A percentile compares a stretch with the other conserved stretches of the same genome.
Evolutionary conservation across 345 rosid genomes (phyloP).

Genomic region (Populus euphratica): DNA sequence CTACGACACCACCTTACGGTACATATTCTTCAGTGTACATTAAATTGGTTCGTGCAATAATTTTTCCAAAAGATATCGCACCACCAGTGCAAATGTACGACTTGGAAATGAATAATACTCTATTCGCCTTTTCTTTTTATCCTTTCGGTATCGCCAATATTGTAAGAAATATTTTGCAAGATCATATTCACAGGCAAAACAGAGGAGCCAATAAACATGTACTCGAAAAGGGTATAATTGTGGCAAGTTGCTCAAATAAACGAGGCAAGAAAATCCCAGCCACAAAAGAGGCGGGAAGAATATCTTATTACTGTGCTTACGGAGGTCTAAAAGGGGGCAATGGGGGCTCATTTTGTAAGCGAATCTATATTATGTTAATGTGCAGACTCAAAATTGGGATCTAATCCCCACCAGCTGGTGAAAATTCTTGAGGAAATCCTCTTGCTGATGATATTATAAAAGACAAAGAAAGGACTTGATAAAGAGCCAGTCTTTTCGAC

Average conservation of each 20-base stretch:
- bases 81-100: too few relatives aligned
- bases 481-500: conserved; percentile 22
- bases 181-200: conserved; percentile 5
- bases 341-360: conserved; percentile 13
- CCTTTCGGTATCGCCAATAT: neutral
- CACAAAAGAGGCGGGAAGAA: conserved; percentile 19
- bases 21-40: too few relatives aligned
- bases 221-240: conserved; percentile 12
- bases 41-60: too few relatives aligned
- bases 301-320: conserved; percentile 19
- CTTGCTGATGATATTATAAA: conserved; percentile 27
- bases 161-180: conserved; percentile 11
- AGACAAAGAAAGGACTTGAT: conserved; percentile 31
- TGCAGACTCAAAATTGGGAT: conserved; percentile 27
- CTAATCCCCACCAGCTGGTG: conserved; percentile 42
- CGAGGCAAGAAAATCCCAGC: conserved; percentile 19
- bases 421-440: conserved; percentile 24
- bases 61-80: too few relatives aligned
- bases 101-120: neutral
- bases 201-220: conserved; percentile 20
- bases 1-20: too few relatives aligned
- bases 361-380: conserved; percentile 24
- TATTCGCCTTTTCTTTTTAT: neutral
- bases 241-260: conserved; percentile 35
- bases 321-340: conserved; percentile 14